Base-by-base conservation (phyloP, 2,329 filamentous ascomycete species). In the Pseudogymnoascus sp. region DNA sequence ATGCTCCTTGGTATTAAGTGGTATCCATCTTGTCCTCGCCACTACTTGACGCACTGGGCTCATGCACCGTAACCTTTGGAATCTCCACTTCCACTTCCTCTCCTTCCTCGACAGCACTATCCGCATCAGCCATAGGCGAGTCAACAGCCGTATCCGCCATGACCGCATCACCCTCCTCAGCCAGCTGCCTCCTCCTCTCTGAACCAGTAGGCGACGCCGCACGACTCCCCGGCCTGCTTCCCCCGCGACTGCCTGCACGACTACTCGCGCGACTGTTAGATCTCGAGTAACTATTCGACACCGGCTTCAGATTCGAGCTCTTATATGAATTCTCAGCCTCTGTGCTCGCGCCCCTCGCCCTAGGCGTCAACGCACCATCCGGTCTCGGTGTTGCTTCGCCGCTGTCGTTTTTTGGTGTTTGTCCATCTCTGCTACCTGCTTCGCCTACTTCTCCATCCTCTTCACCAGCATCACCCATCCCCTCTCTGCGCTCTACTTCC, bases 401-500 rank as follows among this genome's bases (percentile, higher is more conserved):
- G 67, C 77, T 81, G 18, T 79, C 82, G 34, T 78, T 77, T 62
- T 78, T 75, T 61, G 83, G 82, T 39, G 81, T 85, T 51, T 79
- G 77, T 10, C 79, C 82, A 1, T 75, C 77, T 34, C 75, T 75
- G 63, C 82, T 82, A 5, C 75, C 82, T 12, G 80, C 80, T 4
- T 78, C 82, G 39, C 86, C 86, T 68, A 87, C 80, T 4, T 76
- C 79, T 59, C 80, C 86, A 65, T 81, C 80, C 14, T 80, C 83
- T 59, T 86, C 87, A 67, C 67, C 70, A 29, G 68, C 71, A 63
- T 86, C 86, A 64, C 85, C 83, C 85, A 91, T 91, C 31, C 91
- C 91, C 75, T 96, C 91, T 63, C 91, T 84, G 45, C 91, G 81
- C 76, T 96, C 92, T 0, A 95, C 90, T 76, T 96, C 92, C 74